Conservation (phyloP, 1,284 basidiomycete species). For the Fomitopsis schrenkii region DNA sequence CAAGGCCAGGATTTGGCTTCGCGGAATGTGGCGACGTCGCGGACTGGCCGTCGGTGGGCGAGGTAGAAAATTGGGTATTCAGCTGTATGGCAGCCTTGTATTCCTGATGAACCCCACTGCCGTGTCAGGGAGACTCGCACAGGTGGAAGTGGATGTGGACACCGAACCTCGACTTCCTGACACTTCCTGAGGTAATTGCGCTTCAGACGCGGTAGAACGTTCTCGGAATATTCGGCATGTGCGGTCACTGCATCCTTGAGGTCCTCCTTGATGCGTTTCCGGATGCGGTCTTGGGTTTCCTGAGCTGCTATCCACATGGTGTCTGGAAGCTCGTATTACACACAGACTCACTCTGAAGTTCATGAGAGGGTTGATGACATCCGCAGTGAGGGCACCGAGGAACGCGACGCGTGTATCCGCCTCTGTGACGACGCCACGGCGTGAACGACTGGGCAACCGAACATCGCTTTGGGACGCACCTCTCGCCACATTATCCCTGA, state of each 20-base stretch:
- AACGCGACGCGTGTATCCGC: constrained; percentile 80
- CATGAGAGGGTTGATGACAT: constrained; percentile 68
- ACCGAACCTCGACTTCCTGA: constrained; percentile 71
- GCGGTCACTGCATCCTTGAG: constrained; percentile 69
- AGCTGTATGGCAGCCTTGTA: constrained; percentile 48
- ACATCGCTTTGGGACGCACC: constrained; percentile 35
- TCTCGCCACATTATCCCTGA: constrained; percentile 79
- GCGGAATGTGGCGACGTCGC: constrained; percentile 11
- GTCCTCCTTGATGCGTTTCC: constrained; percentile 87
- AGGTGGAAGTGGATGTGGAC: constrained; percentile 10
- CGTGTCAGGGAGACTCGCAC: background rate
- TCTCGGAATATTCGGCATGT: constrained; percentile 78
- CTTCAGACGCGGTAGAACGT: constrained; percentile 73
- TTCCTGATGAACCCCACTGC: constrained; percentile 39
- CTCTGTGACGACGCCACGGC: constrained; percentile 42
- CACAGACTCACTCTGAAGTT: constrained; percentile 53
- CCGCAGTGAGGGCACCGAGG: constrained; percentile 60
- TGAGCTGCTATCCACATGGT: constrained; percentile 24
- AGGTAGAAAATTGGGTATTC: constrained; percentile 20
- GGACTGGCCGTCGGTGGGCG: constrained; percentile 10
- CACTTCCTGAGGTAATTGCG: constrained; percentile 76
- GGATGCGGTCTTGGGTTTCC: constrained; percentile 85
- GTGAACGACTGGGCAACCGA: constrained; percentile 1
- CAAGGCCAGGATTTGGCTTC: constrained; percentile 30
- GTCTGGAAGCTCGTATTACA: background rate